phyloP scores from a whole-genome alignment of 352 stramenopile genomes.

The Globisporangium parvum region DNA sequence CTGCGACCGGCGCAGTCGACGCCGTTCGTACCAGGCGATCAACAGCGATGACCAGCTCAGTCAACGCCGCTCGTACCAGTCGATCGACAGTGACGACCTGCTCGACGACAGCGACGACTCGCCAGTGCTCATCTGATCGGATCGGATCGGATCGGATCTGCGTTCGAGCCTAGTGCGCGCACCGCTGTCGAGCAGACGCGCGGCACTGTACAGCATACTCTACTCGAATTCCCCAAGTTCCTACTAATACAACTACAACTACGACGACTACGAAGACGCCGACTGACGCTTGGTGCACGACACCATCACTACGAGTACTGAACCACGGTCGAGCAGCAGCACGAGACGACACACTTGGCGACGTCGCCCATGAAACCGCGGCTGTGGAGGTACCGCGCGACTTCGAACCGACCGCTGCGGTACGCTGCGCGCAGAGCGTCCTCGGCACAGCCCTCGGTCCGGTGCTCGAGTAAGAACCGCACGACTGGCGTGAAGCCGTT shows the following conservation, averaged over 20 bases:
- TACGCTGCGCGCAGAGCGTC: conserved; percentile 2
- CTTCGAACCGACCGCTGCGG: conserved; percentile 9
- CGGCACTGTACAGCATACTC: too few relatives aligned
- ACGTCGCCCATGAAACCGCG: conserved; percentile 12
- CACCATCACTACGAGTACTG: conserved; percentile 2
- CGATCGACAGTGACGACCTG: background rate
- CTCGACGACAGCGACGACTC: background rate
- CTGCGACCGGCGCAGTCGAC: conserved; percentile 2
- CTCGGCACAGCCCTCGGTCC: conserved; percentile 8
- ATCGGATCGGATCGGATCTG: too few relatives aligned
- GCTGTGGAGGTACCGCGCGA: conserved; percentile 9
- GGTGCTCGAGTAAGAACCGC: conserved; percentile 11
- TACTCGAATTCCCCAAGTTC: background rate
- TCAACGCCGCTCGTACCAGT: background rate
- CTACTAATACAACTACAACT: background rate
- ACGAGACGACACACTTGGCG: conserved; percentile 10
- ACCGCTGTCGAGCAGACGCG: too few relatives aligned
- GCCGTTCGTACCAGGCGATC: conserved; percentile 1
- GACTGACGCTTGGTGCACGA: too few relatives aligned
- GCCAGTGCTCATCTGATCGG: background rate
- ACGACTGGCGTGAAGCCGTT: too few relatives aligned
- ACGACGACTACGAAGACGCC: background rate
- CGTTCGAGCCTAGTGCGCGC: too few relatives aligned
- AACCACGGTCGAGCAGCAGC: conserved; percentile 7
- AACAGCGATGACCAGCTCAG: background rate